A percentile compares a stretch with the other conserved stretches of the same genome.
These are phyloP conservation scores for Monosporascus sp. DNA, from an alignment of 2,329 filamentous ascomycete species.

Conservation along the genomic window DNA sequence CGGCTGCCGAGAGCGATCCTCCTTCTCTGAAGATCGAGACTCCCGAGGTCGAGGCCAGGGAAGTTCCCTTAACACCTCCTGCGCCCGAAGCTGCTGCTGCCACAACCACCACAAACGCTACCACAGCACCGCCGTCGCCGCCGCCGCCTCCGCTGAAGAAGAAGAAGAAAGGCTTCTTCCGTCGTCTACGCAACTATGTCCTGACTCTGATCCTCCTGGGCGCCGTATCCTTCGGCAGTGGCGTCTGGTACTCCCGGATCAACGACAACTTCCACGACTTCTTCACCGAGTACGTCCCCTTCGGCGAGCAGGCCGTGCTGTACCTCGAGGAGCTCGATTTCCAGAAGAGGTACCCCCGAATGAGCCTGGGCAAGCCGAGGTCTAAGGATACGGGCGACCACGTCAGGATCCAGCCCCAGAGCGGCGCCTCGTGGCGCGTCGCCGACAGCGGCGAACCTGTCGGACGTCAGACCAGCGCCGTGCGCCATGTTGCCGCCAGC, in stretches of 20 bases:
- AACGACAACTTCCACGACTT: constrained; percentile 99
- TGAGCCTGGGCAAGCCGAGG: constrained; percentile 40
- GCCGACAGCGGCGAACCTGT: constrained; percentile 24
- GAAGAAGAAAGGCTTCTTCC: constrained; percentile 62
- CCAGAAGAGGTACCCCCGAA: constrained; percentile 69
- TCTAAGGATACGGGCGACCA: constrained; percentile 59
- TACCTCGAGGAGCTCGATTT: constrained; percentile 96
- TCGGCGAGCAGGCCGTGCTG: constrained; percentile 87
- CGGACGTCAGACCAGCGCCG: constrained; percentile 24
- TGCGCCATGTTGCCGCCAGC: constrained; percentile 14
- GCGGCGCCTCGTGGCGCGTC: constrained; percentile 66
- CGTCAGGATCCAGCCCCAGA: constrained; percentile 79
- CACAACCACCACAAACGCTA: constrained; percentile 25
- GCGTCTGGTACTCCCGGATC: constrained; percentile 86
- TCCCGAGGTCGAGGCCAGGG: constrained; percentile 30
- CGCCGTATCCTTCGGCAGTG: constrained; percentile 74
- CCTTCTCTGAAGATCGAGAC: constrained; percentile 28
- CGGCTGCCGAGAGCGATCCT: constrained; percentile 39
- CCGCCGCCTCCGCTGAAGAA: constrained; percentile 42
- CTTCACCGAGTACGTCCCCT: constrained; percentile 95
- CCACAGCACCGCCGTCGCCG: constrained; percentile 32
- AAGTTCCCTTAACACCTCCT: constrained; percentile 37
- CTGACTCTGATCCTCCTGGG: constrained; percentile 72
- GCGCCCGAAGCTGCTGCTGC: constrained; percentile 26
- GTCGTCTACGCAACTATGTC: constrained; percentile 72